Conservation (phyloP, 2,329 filamentous ascomycete genomes). For the Sporothrix dimorphospora region DNA sequence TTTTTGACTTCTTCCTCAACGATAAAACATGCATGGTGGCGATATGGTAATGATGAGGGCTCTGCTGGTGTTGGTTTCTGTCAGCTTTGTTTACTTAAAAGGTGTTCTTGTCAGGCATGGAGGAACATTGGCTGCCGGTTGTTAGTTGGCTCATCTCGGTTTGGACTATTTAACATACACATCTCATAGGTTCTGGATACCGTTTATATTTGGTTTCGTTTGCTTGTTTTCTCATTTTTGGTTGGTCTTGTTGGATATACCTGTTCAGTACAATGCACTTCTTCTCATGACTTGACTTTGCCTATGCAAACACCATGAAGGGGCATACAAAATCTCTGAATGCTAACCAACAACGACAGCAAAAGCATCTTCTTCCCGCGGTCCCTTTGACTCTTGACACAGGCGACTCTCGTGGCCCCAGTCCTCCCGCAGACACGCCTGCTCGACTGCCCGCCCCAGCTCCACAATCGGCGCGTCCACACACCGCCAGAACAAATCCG, state of each 20-base stretch:
- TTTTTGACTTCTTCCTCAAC: background rate
- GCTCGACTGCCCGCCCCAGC: conserved; percentile 39
- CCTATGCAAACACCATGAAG: background rate
- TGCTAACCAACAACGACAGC: background rate
- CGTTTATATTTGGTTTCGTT: too few species aligned
- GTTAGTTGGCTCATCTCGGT: background rate
- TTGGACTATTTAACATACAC: conserved; percentile 2
- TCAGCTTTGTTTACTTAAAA: background rate
- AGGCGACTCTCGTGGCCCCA: background rate
- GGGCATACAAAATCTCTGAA: too few species aligned
- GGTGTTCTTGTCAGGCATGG: background rate
- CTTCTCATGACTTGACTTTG: background rate
- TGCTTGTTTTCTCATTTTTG: background rate
- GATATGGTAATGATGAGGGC: background rate
- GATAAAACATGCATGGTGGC: background rate
- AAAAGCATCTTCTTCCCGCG: too few species aligned
- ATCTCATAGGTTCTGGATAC: background rate
- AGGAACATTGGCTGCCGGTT: background rate
- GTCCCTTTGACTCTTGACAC: background rate
- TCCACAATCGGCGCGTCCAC: conserved; percentile 52
- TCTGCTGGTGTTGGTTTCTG: background rate
- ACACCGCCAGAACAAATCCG: conserved; percentile 62
- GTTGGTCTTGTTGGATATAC: background rate
- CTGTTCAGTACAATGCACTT: background rate
- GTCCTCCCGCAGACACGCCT: conserved; percentile 31